Base-by-base conservation (phyloP, 345 rosid species). In the Cochlearia excelsa region DNA sequence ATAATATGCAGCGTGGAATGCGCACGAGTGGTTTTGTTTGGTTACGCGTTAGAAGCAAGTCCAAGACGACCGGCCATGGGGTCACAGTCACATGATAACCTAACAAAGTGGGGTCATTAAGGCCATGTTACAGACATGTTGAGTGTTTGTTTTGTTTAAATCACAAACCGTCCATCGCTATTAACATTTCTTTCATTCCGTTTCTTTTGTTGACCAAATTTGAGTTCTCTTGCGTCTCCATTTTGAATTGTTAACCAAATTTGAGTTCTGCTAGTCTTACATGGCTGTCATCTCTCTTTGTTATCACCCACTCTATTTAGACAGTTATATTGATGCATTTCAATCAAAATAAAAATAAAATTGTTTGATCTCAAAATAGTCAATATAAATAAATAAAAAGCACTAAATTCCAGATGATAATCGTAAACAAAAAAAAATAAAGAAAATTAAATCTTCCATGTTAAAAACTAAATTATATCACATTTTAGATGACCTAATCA, bases 141-240 rank as follows among this genome's bases (percentile, higher is more conserved):
- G 56, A 47, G 56, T 53, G 51, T n/a, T n/a, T n/a, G n/a, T n/a
- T 69, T 54, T n/a, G 46, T 40, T 33, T 34, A 34, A 57, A 50
- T 70, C 74, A 35, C 58, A n/a, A 57, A 43, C 69, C 64, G 59
- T 63, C 59, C 54, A 63, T 70, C 69, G 27, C 40, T 40, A 10
- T 62, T 16, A 16, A 16, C 69, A 48, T 55, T 10, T 9, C 31
- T 37, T 35, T 50, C 45, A 16, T 23, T 38, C 42, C 51, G 73
- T 54, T 60, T 54, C 51, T 62, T 61, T 69, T 69, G 68, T 69
- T 69, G 74, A 69, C 74, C 49, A 26, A n/a, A n/a, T n/a, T n/a
- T n/a, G n/a, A n/a, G n/a, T n/a, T 63, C 56, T 61, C 11, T 39
- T 45, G 59, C 42, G 45, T 30, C n/a, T 58, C 27, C 34, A 11